Percentiles rank a stretch among this genome's conserved stretches.
Conservation (phyloP, 192 early-diverging fungal genomes). For the Chytriomyces sp. region DNA sequence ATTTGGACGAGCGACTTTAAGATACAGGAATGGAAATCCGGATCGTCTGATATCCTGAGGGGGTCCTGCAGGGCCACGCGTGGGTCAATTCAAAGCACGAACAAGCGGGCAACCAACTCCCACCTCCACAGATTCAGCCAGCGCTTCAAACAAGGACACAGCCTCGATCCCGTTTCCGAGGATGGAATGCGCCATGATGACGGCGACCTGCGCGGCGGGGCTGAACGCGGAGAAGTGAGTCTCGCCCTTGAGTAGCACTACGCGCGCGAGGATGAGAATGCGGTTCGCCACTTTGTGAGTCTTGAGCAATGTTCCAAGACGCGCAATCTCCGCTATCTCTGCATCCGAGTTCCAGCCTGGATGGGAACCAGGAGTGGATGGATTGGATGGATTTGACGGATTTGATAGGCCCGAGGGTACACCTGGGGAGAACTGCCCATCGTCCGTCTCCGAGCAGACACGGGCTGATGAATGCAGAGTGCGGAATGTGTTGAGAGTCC, state of each 20-base stretch:
- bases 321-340: not conserved
- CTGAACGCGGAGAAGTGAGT: not conserved
- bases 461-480: no score
- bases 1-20: constrained; percentile 5
- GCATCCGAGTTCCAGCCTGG: no score
- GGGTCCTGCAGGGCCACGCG: not conserved
- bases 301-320: not conserved
- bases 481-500: no score
- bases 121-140: constrained; percentile 3
- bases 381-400: no score
- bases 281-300: constrained; percentile 21
- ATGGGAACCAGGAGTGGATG: no score
- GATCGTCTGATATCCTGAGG: not conserved
- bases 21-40: constrained; percentile 13
- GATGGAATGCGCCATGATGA: constrained; percentile 26
- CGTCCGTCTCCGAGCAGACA: no score
- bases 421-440: no score
- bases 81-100: not conserved
- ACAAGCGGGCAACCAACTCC: not conserved
- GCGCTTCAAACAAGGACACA: constrained; percentile 1
- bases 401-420: no score
- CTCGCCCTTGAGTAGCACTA: not conserved
- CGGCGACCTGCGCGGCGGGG: not conserved
- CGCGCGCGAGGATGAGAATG: constrained; percentile 7
- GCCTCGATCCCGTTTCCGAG: constrained; percentile 26